phyloP scores from a whole-genome alignment of 2,329 filamentous ascomycete species.

The Truncatella angustata region DNA sequence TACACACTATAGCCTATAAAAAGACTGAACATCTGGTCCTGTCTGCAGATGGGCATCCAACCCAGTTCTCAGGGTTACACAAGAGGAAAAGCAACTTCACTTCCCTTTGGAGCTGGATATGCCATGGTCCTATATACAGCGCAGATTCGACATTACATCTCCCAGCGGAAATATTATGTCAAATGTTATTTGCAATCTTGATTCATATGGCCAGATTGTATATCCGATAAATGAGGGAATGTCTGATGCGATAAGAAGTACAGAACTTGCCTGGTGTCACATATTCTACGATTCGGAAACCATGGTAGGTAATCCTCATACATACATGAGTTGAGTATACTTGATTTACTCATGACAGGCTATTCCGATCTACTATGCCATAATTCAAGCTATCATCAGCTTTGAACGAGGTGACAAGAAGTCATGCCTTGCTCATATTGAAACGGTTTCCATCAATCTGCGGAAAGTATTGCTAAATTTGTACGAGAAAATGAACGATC shows the following conservation, averaged over 20 bases:
- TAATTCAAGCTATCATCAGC: slow-evolving; percentile 23
- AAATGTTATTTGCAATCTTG: slow-evolving; percentile 22
- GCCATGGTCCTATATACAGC: background rate
- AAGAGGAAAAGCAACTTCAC: background rate
- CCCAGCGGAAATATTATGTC: background rate
- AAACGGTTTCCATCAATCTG: slow-evolving; percentile 17
- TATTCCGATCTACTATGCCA: slow-evolving; percentile 26
- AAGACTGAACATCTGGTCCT: too few relatives aligned
- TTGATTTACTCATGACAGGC: slow-evolving; percentile 13
- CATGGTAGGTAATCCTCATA: background rate
- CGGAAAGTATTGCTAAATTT: background rate
- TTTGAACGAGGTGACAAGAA: slow-evolving; percentile 20
- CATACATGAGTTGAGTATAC: slow-evolving; percentile 19
- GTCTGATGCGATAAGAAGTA: slow-evolving; percentile 19
- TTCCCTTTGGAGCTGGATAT: background rate
- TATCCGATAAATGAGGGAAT: slow-evolving; percentile 31
- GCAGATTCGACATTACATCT: background rate
- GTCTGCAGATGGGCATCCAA: background rate
- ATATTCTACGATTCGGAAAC: slow-evolving; percentile 23
- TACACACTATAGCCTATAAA: too few relatives aligned
- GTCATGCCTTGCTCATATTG: slow-evolving; percentile 20
- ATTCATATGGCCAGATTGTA: slow-evolving; percentile 11
- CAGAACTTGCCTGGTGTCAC: slow-evolving; percentile 30
- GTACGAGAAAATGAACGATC: slow-evolving; percentile 22
- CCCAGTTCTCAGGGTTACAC: background rate